phyloP scores from a whole-genome alignment of 2,329 filamentous ascomycete species.

The Alternaria ethzedia region DNA sequence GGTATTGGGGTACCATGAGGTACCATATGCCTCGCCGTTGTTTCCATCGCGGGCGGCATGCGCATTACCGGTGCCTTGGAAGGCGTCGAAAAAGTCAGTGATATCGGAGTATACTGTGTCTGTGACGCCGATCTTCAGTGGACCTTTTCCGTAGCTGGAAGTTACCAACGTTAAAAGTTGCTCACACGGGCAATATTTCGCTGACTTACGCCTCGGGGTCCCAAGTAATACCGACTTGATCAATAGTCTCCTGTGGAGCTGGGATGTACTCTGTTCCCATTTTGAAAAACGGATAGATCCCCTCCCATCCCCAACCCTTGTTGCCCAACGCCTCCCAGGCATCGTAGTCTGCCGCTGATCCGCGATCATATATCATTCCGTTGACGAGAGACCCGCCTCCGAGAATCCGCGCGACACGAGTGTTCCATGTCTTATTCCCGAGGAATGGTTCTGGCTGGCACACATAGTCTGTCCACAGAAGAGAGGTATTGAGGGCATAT shows the following conservation, averaged over 20 bases:
- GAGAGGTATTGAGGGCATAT: conserved; percentile 26
- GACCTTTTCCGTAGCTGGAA: conserved; percentile 32
- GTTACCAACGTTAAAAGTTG: neutral
- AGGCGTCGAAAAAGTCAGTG: conserved; percentile 31
- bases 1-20: conserved; percentile 47
- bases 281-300: conserved; percentile 44
- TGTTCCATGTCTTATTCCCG: conserved; percentile 20
- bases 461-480: conserved; percentile 24
- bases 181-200: neutral
- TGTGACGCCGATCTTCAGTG: conserved; percentile 34
- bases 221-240: conserved; percentile 33
- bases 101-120: conserved; percentile 39
- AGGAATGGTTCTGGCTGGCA: conserved; percentile 29
- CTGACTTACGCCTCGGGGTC: conserved; percentile 26
- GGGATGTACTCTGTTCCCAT: conserved; percentile 35
- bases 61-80: conserved; percentile 29
- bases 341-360: conserved; percentile 52
- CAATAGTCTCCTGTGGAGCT: conserved; percentile 19
- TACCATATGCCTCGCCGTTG: conserved; percentile 37
- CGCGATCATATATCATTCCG: conserved; percentile 49
- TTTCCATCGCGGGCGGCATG: conserved; percentile 29
- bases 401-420: conserved; percentile 26
- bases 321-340: conserved; percentile 67
- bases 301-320: conserved; percentile 64
- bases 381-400: conserved; percentile 39